Base-by-base conservation (phyloP, 139 green algal genomes). In the Chlorella vulgaris region DNA sequence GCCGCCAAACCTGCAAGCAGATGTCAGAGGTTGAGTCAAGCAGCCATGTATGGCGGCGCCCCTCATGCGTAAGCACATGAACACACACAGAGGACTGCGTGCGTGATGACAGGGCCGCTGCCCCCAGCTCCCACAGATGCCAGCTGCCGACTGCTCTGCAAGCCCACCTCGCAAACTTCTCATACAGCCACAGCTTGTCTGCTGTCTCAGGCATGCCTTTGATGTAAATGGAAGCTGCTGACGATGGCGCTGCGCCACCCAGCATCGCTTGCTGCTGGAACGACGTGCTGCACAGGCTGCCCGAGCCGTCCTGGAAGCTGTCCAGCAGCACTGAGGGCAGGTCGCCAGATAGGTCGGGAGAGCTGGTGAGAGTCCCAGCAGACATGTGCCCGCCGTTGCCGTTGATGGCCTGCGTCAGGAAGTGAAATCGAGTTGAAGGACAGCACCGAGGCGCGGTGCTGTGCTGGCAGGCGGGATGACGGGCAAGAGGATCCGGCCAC, bases 131-230 rank as follows among this genome's bases (percentile, higher is more conserved):
- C n/a, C n/a, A n/a, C n/a, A n/a, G n/a, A n/a, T n/a, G n/a, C n/a
- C n/a, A n/a, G n/a, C n/a, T n/a, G n/a, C n/a, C n/a, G n/a, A n/a
- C n/a, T 58, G 47, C 10, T 58, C 13, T 58, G 47, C 62, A 28
- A 4, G 33, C 73, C 28, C 35, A 93, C 22, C 80, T 86, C 0
- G 91, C 86, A 88, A 95, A 96, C 62, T 90, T 90, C 82, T 96
- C 91, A 36, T 96, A 96, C 55, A 96, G 69, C 65, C 90, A 94
- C 28, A 96, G 84, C 76, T 90, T 88, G 80, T 92, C 89, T 0
- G 86, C 77, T 2, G 87, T 77, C 7, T 81, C 65, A 7, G 90
- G 90, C 42, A 94, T 76, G 78, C 91, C 88, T 47, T 93, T 93
- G 50, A 94, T 84, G 83, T 93, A 93, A 2, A 94, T 58, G 61